These are phyloP conservation scores for Jatropha curcas DNA, from an alignment of 345 rosid genomes.

Conservation along the genomic window DNA sequence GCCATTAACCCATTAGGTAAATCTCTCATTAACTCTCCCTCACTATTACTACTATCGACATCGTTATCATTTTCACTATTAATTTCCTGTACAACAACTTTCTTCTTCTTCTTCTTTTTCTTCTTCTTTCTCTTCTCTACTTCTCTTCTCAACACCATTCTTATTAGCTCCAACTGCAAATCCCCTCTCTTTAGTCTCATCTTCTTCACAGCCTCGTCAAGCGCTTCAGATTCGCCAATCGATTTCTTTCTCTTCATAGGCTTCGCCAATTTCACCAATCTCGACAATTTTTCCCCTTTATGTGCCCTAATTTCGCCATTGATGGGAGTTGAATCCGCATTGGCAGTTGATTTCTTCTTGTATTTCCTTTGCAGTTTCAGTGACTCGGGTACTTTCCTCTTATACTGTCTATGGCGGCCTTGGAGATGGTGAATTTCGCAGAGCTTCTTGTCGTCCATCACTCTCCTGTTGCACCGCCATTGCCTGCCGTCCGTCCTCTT, in stretches of 20 bases:
- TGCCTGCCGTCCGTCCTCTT: slow-evolving; percentile 87
- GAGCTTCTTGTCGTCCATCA: slow-evolving; percentile 71
- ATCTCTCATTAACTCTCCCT: slow-evolving; percentile 67
- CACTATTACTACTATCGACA: slow-evolving; percentile 27
- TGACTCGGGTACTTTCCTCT: slow-evolving; percentile 65
- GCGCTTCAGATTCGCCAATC: slow-evolving; percentile 20
- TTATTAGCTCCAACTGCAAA: slow-evolving; percentile 69
- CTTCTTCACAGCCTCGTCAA: slow-evolving; percentile 50
- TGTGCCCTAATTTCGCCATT: slow-evolving; percentile 54
- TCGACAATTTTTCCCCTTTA: slow-evolving; percentile 26
- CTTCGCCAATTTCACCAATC: slow-evolving; percentile 37
- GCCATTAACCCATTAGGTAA: slow-evolving; percentile 96
- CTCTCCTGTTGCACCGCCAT: slow-evolving; percentile 90
- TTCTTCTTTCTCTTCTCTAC: slow-evolving; percentile 57
- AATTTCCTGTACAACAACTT: slow-evolving; percentile 14
- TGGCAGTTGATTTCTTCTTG: slow-evolving; percentile 28
- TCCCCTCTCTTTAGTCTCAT: slow-evolving; percentile 67
- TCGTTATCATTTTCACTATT: slow-evolving; percentile 31
- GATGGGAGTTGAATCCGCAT: background rate
- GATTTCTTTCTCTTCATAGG: slow-evolving; percentile 29
- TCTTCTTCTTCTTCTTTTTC: slow-evolving; percentile 30
- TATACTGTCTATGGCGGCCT: slow-evolving; percentile 55
- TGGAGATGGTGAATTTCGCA: slow-evolving; percentile 80
- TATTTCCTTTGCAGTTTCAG: slow-evolving; percentile 52
- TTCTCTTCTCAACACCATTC: slow-evolving; percentile 80